phyloP scores from a whole-genome alignment of 139 green algal species.

The Chlorella sorokiniana region DNA sequence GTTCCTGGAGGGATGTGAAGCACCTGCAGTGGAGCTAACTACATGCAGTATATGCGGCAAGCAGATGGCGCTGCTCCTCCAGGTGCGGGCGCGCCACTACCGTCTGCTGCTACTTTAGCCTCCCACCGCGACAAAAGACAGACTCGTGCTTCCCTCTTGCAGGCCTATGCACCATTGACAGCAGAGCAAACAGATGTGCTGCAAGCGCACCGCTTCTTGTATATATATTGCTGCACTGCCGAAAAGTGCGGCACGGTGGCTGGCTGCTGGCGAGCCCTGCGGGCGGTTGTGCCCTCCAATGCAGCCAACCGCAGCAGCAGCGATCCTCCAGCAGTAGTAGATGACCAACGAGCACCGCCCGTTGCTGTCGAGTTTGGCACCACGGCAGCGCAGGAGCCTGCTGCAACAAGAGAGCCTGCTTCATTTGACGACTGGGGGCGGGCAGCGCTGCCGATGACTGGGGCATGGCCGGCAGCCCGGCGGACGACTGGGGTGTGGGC shows the following conservation, averaged over 20 bases:
- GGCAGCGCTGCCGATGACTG: neutral
- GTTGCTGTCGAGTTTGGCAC: neutral
- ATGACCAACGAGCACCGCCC: neutral
- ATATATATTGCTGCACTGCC: constrained; percentile 50
- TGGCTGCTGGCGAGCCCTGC: constrained; percentile 56
- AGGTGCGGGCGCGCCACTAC: constrained; percentile 33
- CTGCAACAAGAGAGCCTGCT: neutral
- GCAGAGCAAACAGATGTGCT: neutral
- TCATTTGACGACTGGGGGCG: neutral
- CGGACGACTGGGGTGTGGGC: neutral
- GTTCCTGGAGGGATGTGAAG: neutral
- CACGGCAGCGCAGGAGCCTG: neutral
- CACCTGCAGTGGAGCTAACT: neutral
- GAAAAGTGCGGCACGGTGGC: constrained; percentile 48
- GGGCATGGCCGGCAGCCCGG: neutral
- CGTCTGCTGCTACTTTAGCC: neutral
- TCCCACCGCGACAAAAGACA: neutral
- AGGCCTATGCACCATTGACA: constrained; percentile 55
- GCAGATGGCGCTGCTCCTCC: constrained; percentile 53
- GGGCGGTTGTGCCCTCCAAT: neutral
- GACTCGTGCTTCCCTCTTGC: neutral
- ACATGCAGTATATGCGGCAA: constrained; percentile 47
- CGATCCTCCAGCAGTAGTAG: neutral
- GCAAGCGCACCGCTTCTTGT: constrained; percentile 39
- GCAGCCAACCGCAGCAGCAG: neutral